phyloP scores from a whole-genome alignment of 805 yeast genomes.

The Saturnispora halmiae region DNA sequence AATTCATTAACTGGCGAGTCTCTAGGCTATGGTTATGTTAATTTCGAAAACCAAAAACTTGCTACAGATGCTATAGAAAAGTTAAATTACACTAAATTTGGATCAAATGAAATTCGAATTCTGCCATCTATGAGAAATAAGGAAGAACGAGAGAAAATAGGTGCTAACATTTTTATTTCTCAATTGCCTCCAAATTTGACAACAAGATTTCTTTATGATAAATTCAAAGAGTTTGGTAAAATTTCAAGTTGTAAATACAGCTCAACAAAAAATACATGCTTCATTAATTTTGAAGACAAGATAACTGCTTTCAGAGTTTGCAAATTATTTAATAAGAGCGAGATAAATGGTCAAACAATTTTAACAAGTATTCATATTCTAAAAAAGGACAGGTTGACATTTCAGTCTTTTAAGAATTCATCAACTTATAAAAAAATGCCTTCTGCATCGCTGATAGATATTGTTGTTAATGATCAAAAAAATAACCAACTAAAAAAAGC shows the following conservation, averaged over 20 bases:
- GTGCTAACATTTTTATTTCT: constrained; percentile 43
- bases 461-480: not conserved
- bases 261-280: constrained; percentile 25
- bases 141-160: constrained; percentile 32
- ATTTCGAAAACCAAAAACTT: constrained; percentile 41
- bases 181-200: constrained; percentile 33
- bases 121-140: constrained; percentile 47
- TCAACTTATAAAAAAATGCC: no score
- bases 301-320: constrained; percentile 31
- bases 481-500: not conserved
- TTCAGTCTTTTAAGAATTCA: constrained; percentile 7
- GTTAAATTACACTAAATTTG: constrained; percentile 40
- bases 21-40: constrained; percentile 67
- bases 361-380: constrained; percentile 25
- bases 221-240: constrained; percentile 22
- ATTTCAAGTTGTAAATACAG: constrained; percentile 27
- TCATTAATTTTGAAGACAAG: constrained; percentile 34
- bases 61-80: constrained; percentile 50
- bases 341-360: constrained; percentile 19
- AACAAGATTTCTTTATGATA: constrained; percentile 24
- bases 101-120: constrained; percentile 40
- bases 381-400: constrained; percentile 22
- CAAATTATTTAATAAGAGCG: constrained; percentile 19
- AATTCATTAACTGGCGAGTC: constrained; percentile 46
- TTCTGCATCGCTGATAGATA: no score